phyloP scores from a whole-genome alignment of 2,329 filamentous ascomycete genomes.

The Diplodia sapinea region DNA sequence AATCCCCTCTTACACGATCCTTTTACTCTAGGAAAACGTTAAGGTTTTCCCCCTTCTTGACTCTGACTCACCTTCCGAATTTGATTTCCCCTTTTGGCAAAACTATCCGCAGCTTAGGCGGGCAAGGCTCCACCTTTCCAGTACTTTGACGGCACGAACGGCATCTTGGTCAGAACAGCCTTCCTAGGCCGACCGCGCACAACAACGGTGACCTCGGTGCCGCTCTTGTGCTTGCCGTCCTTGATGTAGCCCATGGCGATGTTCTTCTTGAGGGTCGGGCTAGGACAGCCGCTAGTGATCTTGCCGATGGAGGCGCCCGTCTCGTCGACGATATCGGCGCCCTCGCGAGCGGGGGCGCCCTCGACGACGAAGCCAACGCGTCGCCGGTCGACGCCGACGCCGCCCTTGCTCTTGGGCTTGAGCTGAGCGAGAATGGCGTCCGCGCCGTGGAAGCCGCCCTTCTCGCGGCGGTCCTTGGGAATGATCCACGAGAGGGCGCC shows the following conservation, averaged over 20 bases:
- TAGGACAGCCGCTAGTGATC: constrained; percentile 89
- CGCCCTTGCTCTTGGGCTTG: constrained; percentile 73
- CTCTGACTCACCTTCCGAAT: neutral
- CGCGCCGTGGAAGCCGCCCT: constrained; percentile 82
- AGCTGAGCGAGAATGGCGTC: constrained; percentile 79
- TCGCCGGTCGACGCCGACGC: constrained; percentile 70
- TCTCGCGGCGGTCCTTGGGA: constrained; percentile 73
- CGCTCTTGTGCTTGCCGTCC: constrained; percentile 80
- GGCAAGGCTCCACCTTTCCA: constrained; percentile 52
- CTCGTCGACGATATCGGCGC: constrained; percentile 72
- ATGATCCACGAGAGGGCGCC: constrained; percentile 80
- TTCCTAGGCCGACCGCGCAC: constrained; percentile 78
- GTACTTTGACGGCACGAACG: constrained; percentile 82
- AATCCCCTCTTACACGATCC: neutral
- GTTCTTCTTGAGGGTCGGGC: constrained; percentile 83
- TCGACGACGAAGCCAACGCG: constrained; percentile 83
- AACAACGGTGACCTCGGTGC: constrained; percentile 78
- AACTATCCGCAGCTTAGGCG: constrained; percentile 7
- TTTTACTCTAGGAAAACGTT: neutral
- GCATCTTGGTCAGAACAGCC: constrained; percentile 84
- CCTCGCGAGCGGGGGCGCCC: constrained; percentile 88
- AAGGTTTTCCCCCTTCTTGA: neutral
- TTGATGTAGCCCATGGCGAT: constrained; percentile 95
- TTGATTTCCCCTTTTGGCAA: constrained; percentile 6
- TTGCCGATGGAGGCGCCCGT: constrained; percentile 72